These are phyloP conservation scores for Chimonanthus salicifolius DNA, from an alignment of 164 flowering plant species.

Conservation along the genomic window DNA sequence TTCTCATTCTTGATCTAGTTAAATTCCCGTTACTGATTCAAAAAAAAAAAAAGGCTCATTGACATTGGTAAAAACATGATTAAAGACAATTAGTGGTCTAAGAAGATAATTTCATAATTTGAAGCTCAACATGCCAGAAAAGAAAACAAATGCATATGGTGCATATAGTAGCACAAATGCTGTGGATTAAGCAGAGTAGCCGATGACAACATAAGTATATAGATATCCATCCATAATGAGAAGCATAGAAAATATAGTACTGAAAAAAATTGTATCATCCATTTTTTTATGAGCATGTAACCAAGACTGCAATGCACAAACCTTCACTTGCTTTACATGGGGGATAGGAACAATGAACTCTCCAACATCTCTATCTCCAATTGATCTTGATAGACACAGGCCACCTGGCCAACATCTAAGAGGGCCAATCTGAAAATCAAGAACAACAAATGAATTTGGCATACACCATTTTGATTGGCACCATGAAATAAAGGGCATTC, in stretches of 20 bases:
- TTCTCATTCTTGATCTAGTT: too few species aligned
- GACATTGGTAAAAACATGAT: too few species aligned
- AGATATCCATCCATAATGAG: background rate
- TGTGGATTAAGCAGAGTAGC: background rate
- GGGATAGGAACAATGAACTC: slow-evolving; percentile 92
- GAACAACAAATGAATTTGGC: background rate
- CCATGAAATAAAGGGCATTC: background rate
- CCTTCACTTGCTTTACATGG: slow-evolving; percentile 93
- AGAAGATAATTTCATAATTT: too few species aligned
- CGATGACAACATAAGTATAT: background rate
- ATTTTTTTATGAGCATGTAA: background rate
- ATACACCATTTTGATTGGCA: background rate
- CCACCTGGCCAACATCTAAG: slow-evolving; percentile 99
- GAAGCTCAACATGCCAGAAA: background rate
- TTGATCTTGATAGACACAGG: slow-evolving; percentile 86
- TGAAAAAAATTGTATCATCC: background rate
- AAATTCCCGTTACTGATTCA: too few species aligned
- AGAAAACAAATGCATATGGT: background rate
- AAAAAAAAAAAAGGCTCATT: too few species aligned
- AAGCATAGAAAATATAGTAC: background rate
- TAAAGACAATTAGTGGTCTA: too few species aligned
- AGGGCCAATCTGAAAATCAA: slow-evolving; percentile 72
- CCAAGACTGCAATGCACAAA: slow-evolving; percentile 18
- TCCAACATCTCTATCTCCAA: slow-evolving; percentile 92
- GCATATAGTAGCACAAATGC: background rate